Evolutionary conservation across 306 rosid species (phyloP).

Genomic region (Delonix regia): DNA sequence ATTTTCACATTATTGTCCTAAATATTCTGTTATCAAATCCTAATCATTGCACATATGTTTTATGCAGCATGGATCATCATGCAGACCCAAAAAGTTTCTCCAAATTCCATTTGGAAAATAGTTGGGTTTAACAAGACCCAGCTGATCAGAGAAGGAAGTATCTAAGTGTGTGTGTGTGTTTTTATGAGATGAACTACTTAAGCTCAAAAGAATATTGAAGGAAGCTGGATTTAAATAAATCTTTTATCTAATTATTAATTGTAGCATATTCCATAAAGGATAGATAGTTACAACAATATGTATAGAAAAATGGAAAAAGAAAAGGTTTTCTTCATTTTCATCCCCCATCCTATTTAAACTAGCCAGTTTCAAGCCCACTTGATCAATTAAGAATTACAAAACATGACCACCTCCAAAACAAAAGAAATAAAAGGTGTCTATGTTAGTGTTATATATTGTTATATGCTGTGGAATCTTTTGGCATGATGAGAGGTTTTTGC

Average conservation of each 20-base stretch:
- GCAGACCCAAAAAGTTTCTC: not conserved
- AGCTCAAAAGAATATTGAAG: not conserved
- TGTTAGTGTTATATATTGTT: no score
- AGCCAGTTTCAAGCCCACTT: no score
- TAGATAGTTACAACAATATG: no score
- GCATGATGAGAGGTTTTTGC: no score
- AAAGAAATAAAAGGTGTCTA: no score
- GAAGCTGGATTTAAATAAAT: not conserved
- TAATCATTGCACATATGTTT: not conserved
- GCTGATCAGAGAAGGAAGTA: conserved; percentile 10
- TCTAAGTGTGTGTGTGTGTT: not conserved
- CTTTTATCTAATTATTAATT: not conserved
- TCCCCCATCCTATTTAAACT: no score
- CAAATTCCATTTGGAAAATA: not conserved
- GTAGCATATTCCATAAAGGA: not conserved
- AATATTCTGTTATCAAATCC: not conserved
- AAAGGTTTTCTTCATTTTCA: no score
- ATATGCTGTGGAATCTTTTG: no score
- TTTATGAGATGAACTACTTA: not conserved
- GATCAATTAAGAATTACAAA: no score
- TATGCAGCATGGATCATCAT: conserved; percentile 34
- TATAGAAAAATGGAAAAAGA: no score
- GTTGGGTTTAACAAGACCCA: not conserved
- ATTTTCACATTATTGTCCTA: no score
- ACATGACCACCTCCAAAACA: no score